Percentiles rank a stretch among this genome's conserved stretches.
These are phyloP conservation scores for Imleria badia DNA, from an alignment of 768 basidiomycete genomes.

Conservation along the genomic window DNA sequence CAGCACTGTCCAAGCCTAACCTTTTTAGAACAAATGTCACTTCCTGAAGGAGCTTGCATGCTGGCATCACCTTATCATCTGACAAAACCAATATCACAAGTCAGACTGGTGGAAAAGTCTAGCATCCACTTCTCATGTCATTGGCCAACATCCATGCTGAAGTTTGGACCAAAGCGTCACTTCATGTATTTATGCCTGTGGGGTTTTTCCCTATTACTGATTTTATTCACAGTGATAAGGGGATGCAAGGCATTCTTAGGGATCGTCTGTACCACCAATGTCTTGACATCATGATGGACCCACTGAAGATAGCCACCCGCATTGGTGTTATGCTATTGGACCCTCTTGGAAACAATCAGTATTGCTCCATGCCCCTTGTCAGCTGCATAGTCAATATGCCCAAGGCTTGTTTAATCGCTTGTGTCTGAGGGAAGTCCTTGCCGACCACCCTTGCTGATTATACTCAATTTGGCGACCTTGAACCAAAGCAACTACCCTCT, in stretches of 20 bases:
- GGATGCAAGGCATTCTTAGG: conserved; percentile 10
- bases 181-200: neutral
- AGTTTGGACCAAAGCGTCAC: neutral
- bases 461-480: conserved; percentile 32
- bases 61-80: too few relatives aligned
- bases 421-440: conserved; percentile 33
- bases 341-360: conserved; percentile 21
- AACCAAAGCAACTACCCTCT: conserved; percentile 23
- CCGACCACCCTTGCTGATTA: conserved; percentile 32
- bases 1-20: too few relatives aligned
- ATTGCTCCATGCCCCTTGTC: conserved; percentile 29
- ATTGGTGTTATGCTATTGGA: conserved; percentile 21
- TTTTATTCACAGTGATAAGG: conserved; percentile 13
- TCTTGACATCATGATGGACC: conserved; percentile 17
- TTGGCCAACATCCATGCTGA: neutral
- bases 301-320: conserved; percentile 14
- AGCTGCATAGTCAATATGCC: conserved; percentile 34
- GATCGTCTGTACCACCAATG: conserved; percentile 20
- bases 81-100: too few relatives aligned
- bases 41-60: too few relatives aligned
- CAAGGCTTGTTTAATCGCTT: conserved; percentile 29
- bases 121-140: neutral
- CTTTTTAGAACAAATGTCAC: neutral
- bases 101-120: neutral
- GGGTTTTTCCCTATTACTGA: conserved; percentile 10